Percentiles rank a stretch among this genome's conserved stretches.
phyloP scores from a whole-genome alignment of 305 asterid species.

The Rubia occidens region DNA sequence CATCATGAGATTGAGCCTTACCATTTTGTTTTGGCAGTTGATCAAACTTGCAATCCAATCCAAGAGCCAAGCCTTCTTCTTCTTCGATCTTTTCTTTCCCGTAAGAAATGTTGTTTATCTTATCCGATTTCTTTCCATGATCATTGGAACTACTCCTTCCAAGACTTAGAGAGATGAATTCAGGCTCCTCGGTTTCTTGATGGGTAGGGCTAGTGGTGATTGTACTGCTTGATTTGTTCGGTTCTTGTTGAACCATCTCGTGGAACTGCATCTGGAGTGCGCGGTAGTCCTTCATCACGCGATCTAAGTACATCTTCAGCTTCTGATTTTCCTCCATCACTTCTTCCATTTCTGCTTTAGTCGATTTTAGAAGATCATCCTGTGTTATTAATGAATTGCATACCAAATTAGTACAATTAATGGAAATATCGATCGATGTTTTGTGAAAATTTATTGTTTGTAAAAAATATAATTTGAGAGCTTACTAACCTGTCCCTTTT shows the following conservation, averaged over 20 bases:
- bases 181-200: conserved; percentile 19
- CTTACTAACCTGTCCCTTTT: conserved; percentile 23
- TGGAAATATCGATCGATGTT: background rate
- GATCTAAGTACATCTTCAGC: conserved; percentile 48
- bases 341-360: conserved; percentile 65
- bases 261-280: conserved; percentile 61
- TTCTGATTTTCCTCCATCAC: conserved; percentile 71
- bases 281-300: conserved; percentile 53
- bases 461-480: background rate
- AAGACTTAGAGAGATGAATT: conserved; percentile 45
- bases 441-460: background rate
- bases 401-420: background rate
- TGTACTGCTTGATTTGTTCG: conserved; percentile 20
- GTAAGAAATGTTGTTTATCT: conserved; percentile 5
- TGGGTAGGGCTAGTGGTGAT: conserved; percentile 9
- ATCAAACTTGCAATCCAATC: conserved; percentile 46
- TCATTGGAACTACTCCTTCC: conserved; percentile 41
- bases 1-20: conserved; percentile 1
- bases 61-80: conserved; percentile 38
- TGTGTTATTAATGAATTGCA: conserved; percentile 10
- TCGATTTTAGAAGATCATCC: conserved; percentile 46
- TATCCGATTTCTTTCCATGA: conserved; percentile 24
- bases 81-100: conserved; percentile 17
- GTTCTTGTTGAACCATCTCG: conserved; percentile 35
- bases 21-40: conserved; percentile 12